phyloP scores from a whole-genome alignment of 2,329 filamentous ascomycete species.

The Aureobasidium sp. region DNA sequence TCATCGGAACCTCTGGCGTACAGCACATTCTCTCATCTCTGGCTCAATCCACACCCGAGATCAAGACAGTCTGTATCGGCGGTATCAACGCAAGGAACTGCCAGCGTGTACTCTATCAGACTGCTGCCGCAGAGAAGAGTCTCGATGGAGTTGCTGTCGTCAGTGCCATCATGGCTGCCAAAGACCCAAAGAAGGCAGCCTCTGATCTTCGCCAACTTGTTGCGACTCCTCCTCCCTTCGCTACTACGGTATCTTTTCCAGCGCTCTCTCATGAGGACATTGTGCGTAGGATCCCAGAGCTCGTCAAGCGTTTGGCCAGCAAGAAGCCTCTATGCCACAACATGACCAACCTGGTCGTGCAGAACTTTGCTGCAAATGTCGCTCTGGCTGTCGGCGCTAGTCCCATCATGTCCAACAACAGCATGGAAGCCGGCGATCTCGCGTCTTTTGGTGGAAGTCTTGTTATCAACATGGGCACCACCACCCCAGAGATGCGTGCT shows the following conservation, averaged over 20 bases:
- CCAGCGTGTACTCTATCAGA: constrained; percentile 66
- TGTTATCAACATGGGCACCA: constrained; percentile 92
- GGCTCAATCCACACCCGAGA: constrained; percentile 32
- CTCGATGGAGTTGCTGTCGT: constrained; percentile 83
- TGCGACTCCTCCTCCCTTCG: constrained; percentile 30
- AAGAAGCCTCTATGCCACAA: constrained; percentile 76
- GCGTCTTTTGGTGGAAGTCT: constrained; percentile 66
- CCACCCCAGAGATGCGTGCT: constrained; percentile 62
- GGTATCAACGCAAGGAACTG: constrained; percentile 74
- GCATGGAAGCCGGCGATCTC: constrained; percentile 73
- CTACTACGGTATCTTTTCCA: constrained; percentile 17
- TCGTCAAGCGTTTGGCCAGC: constrained; percentile 51
- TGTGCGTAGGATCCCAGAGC: constrained; percentile 19
- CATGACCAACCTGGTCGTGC: constrained; percentile 95
- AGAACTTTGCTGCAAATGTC: constrained; percentile 90
- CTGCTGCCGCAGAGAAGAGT: constrained; percentile 45
- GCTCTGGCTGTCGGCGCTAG: constrained; percentile 76
- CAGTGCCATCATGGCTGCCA: constrained; percentile 72
- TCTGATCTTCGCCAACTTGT: constrained; percentile 51
- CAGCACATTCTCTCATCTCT: constrained; percentile 58
- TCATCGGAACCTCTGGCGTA: constrained; percentile 66
- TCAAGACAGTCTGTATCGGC: constrained; percentile 74
- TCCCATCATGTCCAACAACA: constrained; percentile 90
- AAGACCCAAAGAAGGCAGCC: constrained; percentile 57
- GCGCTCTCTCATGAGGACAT: constrained; percentile 24